Evolutionary conservation across 345 rosid genomes (phyloP), one percentile per base, ranked within the genome.

Genomic region (Eucalyptus virginea): DNA sequence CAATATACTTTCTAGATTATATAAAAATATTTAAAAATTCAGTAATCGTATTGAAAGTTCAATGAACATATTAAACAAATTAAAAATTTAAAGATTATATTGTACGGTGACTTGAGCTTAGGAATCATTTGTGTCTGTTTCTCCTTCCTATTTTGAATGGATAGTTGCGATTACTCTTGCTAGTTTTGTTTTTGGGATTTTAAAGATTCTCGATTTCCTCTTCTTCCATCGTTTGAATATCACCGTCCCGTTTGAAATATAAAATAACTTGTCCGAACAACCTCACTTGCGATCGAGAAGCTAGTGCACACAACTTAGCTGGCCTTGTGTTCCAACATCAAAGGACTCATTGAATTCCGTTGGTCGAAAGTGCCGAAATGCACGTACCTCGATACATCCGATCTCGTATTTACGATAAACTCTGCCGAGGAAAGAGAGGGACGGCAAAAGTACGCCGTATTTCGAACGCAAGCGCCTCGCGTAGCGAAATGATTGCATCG

Each of bases 11-110:
- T 18, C 0, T 18, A 17, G 2, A 32, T 1, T 17, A 9, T 34
- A 34, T 5, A 34, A 69, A 34, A 69, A 19, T 69, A 9, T 34
- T 69, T 5, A 34, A 69, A 34, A 69, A 19, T 69, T 69, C 13
- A 8, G 2, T 52, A 52, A 21, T 21, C 0, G 0, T 11, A 52
- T 52, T 21, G 26, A 52, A 32, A 69, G 0, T 69, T 69, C 7
- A 32, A 8, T 0, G 1, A 32, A 1, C 2, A 2, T 11, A 69
- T 9, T 69, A 6, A 32, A 17, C 1, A 69, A 32, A 17, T 32
- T 5, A 34, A 5, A 65, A n/a, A 1, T 24, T 56, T n/a, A n/a
- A n/a, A n/a, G n/a, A n/a, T n/a, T n/a, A n/a, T n/a, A n/a, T n/a
- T n/a, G n/a, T n/a, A n/a, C n/a, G n/a, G n/a, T n/a, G n/a, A n/a